Conservation (phyloP, 345 rosid genomes). For the Citrus australasica region DNA sequence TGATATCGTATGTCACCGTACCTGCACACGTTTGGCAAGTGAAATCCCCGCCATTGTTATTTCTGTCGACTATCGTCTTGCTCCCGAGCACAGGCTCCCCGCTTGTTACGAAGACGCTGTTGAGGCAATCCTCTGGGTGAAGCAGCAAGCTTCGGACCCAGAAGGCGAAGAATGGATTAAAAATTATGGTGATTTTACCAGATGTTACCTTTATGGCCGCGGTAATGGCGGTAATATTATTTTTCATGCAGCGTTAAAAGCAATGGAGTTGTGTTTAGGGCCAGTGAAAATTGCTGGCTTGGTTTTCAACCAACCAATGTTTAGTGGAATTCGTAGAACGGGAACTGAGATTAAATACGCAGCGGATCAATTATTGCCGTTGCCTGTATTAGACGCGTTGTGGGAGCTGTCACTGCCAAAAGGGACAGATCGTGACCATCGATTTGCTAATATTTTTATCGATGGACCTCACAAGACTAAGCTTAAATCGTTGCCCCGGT, state of each 20-base stretch:
- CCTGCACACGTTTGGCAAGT: conserved; percentile 18
- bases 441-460: conserved; percentile 29
- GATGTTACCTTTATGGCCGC: conserved; percentile 34
- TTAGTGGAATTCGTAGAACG: conserved; percentile 32
- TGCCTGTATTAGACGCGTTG: conserved; percentile 21
- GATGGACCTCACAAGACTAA: conserved; percentile 15
- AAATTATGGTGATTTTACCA: conserved; percentile 28
- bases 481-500: conserved; percentile 10
- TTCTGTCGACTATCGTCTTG: conserved; percentile 34
- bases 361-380: conserved; percentile 20
- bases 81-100: conserved; percentile 36
- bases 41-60: conserved; percentile 28
- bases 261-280: background rate
- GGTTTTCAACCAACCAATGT: conserved; percentile 34
- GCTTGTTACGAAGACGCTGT: conserved; percentile 43
- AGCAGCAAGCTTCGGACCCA: conserved; percentile 8
- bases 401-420: conserved; percentile 42
- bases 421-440: conserved; percentile 37
- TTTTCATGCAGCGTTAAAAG: conserved; percentile 19
- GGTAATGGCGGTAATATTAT: conserved; percentile 35
- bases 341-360: conserved; percentile 20
- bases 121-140: conserved; percentile 34
- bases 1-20: background rate
- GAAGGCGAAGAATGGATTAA: conserved; percentile 34
- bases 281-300: conserved; percentile 27